Percentiles rank a stretch among this genome's conserved stretches.
Conservation (phyloP, 768 basidiomycete species). For the Sistotremastrum suecicum region DNA sequence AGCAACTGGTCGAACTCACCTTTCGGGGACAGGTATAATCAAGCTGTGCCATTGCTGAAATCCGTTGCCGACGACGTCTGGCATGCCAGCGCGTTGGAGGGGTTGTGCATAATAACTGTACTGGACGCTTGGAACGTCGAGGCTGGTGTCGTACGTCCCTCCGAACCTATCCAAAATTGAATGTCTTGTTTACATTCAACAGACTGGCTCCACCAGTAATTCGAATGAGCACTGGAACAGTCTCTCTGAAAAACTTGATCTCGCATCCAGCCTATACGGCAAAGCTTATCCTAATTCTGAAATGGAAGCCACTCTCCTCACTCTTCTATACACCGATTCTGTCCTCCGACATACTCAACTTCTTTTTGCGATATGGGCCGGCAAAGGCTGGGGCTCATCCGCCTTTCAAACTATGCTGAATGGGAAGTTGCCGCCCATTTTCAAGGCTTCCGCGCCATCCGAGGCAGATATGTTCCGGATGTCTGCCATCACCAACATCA, state of each 20-base stretch:
- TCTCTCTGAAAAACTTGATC: slow-evolving; percentile 56
- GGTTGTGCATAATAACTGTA: slow-evolving; percentile 62
- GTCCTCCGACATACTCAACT: slow-evolving; percentile 63
- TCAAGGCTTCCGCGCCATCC: slow-evolving; percentile 11
- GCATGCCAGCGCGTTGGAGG: slow-evolving; percentile 84
- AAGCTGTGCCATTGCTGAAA: slow-evolving; percentile 70
- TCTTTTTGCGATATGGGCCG: slow-evolving; percentile 67
- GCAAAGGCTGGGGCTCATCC: slow-evolving; percentile 78
- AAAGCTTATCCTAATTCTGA: slow-evolving; percentile 34
- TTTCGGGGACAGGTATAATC: slow-evolving; percentile 51
- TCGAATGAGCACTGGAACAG: slow-evolving; percentile 65
- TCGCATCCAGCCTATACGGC: slow-evolving; percentile 47
- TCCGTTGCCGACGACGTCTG: slow-evolving; percentile 65
- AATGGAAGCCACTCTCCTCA: slow-evolving; percentile 39
- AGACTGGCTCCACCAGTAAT: slow-evolving; percentile 43
- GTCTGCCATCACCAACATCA: slow-evolving; percentile 52
- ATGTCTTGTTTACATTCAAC: slow-evolving; percentile 5
- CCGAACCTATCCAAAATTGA: slow-evolving; percentile 2
- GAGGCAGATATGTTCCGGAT: slow-evolving; percentile 50
- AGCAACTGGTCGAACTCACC: not conserved
- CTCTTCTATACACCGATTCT: slow-evolving; percentile 51
- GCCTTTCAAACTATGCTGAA: slow-evolving; percentile 62
- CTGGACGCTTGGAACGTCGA: slow-evolving; percentile 75
- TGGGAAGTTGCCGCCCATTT: slow-evolving; percentile 17
- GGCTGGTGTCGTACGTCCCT: slow-evolving; percentile 49